Base-by-base conservation (phyloP, 1,139 yeast genomes). In the Saccharomyces hybrid region DNA sequence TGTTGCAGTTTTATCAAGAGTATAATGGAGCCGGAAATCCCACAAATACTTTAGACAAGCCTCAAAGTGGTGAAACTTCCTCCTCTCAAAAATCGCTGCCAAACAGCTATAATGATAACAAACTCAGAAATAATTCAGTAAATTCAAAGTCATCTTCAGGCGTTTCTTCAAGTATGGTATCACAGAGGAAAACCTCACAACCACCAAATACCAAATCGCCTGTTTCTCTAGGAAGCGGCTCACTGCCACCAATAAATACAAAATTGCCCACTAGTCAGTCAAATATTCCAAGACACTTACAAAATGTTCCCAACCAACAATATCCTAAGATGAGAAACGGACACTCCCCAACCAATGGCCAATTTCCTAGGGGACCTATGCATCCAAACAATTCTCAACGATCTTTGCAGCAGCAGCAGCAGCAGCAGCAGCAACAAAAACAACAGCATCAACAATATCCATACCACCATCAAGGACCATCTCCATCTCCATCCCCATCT, bases 1-100 rank as follows among this genome's bases (percentile, higher is more conserved):
- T 91, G 1, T 80, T 95, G 67, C 96, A 89, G 63, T 93, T 95
- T 68, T 89, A 88, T 68, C 77, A 73, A 57, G 76, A 73, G 59
- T 75, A 72, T 52, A 68, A 47, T 27, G 38, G 26, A 13, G 27
- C 6, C 16, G 25, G 46, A 3, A 26, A 47, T n/a, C 16, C 48
- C 48, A 23, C 29, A 2, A 46, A 27, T 28, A 28, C 31, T 25
- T 25, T 34, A 42, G 50, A 25, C 41, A 50, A 31, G 42, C 38
- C 19, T 50, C 52, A 13, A 16, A 46, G 48, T 27, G 14, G 28
- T 25, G 31, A 46, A 4, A 16, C 31, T 5, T 13, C 48, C n/a
- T 46, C 48, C 25, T 27, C 31, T 26, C 48, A 46, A 25, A 46
- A 26, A 46, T 46, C 31, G n/a, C 28, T 27, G 25, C 25, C 44